Percentiles rank a stretch among this genome's conserved stretches.
These are phyloP conservation scores for Alternaria rosae DNA, from an alignment of 2,329 filamentous ascomycete genomes.

Conservation along the genomic window DNA sequence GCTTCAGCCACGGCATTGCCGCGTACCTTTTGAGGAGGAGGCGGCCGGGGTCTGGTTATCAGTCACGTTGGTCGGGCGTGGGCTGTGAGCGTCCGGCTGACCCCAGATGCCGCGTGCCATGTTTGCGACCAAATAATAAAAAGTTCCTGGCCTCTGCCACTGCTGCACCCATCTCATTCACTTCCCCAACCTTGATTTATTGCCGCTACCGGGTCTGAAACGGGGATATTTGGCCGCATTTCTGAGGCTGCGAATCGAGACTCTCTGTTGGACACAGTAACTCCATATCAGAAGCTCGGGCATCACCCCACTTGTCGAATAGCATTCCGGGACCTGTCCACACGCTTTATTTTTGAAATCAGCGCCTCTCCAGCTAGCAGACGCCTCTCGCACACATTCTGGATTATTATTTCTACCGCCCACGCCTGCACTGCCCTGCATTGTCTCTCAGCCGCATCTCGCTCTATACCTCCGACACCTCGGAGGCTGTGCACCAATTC, in stretches of 20 bases:
- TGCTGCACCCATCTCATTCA: constrained; percentile 19
- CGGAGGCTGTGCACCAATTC: constrained; percentile 33
- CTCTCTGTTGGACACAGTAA: constrained; percentile 21
- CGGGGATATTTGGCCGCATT: constrained; percentile 19
- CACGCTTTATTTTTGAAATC: constrained; percentile 26
- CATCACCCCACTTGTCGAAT: constrained; percentile 29
- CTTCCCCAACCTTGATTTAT: constrained; percentile 1
- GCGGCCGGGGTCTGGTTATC: constrained; percentile 24
- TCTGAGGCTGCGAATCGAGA: constrained; percentile 23
- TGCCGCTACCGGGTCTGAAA: constrained; percentile 16
- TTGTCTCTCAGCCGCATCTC: constrained; percentile 31
- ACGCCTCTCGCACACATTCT: constrained; percentile 19
- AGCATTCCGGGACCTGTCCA: constrained; percentile 38
- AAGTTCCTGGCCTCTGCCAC: constrained; percentile 22
- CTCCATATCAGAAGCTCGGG: constrained; percentile 31
- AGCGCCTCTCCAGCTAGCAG: constrained; percentile 18
- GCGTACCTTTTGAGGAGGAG: constrained; percentile 23
- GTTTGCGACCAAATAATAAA: constrained; percentile 29
- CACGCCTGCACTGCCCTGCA: constrained; percentile 25
- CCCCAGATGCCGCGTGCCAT: constrained; percentile 32
- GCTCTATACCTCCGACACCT: constrained; percentile 21
- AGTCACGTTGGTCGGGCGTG: constrained; percentile 29
- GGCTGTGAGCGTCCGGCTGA: constrained; percentile 26
- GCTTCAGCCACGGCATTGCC: constrained; percentile 23
- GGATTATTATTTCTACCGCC: constrained; percentile 18